Conservation (phyloP, 2,329 filamentous ascomycete genomes). For the Arthrobotrys conoides region DNA sequence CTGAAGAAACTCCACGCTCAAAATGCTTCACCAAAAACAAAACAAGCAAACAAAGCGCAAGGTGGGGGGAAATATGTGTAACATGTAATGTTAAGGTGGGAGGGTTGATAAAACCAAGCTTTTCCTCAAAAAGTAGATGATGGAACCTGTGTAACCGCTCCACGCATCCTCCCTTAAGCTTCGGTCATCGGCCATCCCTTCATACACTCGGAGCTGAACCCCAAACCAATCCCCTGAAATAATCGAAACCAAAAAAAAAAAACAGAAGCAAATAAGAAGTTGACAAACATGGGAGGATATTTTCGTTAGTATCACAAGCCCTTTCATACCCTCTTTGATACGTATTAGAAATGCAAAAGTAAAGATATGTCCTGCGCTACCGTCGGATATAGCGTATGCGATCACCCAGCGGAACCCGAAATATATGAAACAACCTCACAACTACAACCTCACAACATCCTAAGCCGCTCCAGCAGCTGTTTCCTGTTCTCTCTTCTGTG, state of each 20-base stretch:
- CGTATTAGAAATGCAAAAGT: neutral
- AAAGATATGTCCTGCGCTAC: neutral
- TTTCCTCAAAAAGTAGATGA: neutral
- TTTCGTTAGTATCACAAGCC: neutral
- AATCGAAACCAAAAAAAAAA: neutral
- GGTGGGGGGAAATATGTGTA: no score
- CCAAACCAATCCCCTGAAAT: neutral
- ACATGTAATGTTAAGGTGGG: neutral
- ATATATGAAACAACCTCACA: neutral
- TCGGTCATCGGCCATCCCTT: no score
- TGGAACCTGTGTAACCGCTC: constrained; percentile 1
- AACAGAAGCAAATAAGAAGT: no score
- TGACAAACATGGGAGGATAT: neutral
- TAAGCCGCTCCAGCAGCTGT: constrained; percentile 19
- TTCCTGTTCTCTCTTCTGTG: constrained; percentile 43
- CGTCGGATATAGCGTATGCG: neutral
- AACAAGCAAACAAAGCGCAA: neutral
- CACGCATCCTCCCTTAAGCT: no score
- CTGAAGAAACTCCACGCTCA: constrained; percentile 30
- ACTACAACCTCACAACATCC: neutral
- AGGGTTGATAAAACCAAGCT: neutral
- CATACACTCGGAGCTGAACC: no score
- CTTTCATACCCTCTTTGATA: neutral
- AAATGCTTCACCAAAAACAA: constrained; percentile 5
- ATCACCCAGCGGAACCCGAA: neutral